These are phyloP conservation scores for Colletotrichum zoysiae DNA, from an alignment of 2,329 filamentous ascomycete genomes.

Conservation along the genomic window DNA sequence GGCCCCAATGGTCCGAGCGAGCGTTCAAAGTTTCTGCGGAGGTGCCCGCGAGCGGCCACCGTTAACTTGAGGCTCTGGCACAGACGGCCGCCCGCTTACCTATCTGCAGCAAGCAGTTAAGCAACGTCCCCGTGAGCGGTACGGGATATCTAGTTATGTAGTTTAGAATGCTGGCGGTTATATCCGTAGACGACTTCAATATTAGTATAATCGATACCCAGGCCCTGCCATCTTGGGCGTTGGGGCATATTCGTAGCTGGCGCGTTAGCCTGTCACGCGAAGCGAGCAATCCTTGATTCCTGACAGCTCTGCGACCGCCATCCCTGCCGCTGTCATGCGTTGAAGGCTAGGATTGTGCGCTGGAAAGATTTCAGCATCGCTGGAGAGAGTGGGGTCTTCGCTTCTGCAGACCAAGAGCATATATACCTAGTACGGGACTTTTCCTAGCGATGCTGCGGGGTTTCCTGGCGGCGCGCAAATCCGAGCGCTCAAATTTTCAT, in stretches of 20 bases:
- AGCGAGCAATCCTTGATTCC: background rate
- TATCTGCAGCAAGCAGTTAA: too few relatives aligned
- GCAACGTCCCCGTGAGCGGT: conserved; percentile 16
- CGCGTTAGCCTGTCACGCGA: background rate
- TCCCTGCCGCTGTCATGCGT: conserved; percentile 25
- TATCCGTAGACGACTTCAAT: too few relatives aligned
- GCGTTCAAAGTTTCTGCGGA: conserved; percentile 15
- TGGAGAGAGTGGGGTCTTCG: conserved; percentile 1
- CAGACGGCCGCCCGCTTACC: conserved; percentile 3
- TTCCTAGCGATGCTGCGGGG: conserved; percentile 23
- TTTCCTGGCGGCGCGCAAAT: conserved; percentile 13
- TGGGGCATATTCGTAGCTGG: background rate
- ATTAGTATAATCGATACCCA: too few relatives aligned
- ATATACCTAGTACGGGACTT: conserved; percentile 6
- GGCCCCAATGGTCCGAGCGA: conserved; percentile 22
- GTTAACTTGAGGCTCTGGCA: conserved; percentile 29
- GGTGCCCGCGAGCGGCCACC: conserved; percentile 11
- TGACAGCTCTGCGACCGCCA: conserved; percentile 18
- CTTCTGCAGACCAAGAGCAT: background rate
- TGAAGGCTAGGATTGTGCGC: background rate
- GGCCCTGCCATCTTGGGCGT: too few relatives aligned
- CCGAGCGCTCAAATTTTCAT: conserved; percentile 12
- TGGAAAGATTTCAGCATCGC: conserved; percentile 1
- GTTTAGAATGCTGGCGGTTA: background rate
- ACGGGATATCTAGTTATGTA: background rate